Percentiles rank a stretch among this genome's conserved stretches.
Conservation (phyloP, 768 basidiomycete genomes). For the Leccinum broughii region DNA sequence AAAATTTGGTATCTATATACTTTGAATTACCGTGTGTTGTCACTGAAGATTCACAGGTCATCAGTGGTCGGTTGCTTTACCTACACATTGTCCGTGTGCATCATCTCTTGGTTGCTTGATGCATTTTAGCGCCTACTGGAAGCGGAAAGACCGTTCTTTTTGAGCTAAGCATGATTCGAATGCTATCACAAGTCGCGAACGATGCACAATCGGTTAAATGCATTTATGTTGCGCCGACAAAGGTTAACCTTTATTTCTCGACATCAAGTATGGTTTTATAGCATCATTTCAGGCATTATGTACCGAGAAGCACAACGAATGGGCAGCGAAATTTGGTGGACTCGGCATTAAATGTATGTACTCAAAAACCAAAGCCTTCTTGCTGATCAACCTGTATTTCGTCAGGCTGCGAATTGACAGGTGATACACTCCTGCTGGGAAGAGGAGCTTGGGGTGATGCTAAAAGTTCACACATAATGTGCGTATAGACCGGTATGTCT, state of each 20-base stretch:
- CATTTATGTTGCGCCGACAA: constrained; percentile 93
- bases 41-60: constrained; percentile 48
- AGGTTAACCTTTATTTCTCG: constrained; percentile 44
- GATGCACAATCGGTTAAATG: constrained; percentile 52
- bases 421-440: constrained; percentile 76
- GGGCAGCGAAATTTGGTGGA: constrained; percentile 75
- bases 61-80: constrained; percentile 53
- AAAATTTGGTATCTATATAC: constrained; percentile 56
- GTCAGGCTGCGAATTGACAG: constrained; percentile 86
- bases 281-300: constrained; percentile 69
- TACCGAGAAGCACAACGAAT: constrained; percentile 80
- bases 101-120: constrained; percentile 9
- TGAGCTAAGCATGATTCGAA: constrained; percentile 83
- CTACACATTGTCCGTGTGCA: constrained; percentile 1
- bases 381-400: neutral
- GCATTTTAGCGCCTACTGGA: constrained; percentile 80
- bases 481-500: constrained; percentile 20
- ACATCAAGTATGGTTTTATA: neutral
- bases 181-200: constrained; percentile 50
- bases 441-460: constrained; percentile 72
- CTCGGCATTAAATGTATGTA: constrained; percentile 73
- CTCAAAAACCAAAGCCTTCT: neutral
- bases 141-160: constrained; percentile 96
- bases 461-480: constrained; percentile 80
- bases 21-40: neutral